Conservation (phyloP, 805 yeast species). For the Starmerella sirachaensis region DNA sequence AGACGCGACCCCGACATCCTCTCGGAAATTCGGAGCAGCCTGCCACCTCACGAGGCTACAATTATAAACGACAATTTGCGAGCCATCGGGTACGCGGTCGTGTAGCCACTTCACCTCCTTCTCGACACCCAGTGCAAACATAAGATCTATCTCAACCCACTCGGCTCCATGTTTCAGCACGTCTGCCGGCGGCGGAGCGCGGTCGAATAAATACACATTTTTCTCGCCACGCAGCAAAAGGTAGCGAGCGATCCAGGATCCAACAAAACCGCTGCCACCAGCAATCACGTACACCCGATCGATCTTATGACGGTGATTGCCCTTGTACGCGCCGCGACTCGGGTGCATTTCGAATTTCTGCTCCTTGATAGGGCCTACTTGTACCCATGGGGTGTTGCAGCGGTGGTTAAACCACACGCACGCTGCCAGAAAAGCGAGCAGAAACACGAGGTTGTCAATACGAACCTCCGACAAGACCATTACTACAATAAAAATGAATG, state of each 20-base stretch:
- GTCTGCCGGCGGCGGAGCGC: constrained; percentile 22
- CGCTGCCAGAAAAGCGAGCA: constrained; percentile 4
- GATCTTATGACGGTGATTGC: constrained; percentile 4
- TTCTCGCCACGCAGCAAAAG: constrained; percentile 23
- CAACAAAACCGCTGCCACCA: constrained; percentile 27
- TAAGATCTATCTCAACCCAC: constrained; percentile 16
- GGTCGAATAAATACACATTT: constrained; percentile 21
- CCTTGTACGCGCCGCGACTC: constrained; percentile 15
- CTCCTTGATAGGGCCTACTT: constrained; percentile 10
- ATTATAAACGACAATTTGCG: constrained; percentile 20
- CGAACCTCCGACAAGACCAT: too few species aligned
- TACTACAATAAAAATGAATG: too few species aligned
- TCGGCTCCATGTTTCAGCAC: constrained; percentile 21
- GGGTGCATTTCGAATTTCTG: constrained; percentile 11
- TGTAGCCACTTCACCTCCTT: constrained; percentile 9
- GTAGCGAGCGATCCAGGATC: constrained; percentile 27
- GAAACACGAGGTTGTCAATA: background rate
- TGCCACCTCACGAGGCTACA: constrained; percentile 20
- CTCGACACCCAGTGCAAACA: constrained; percentile 11
- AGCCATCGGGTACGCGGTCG: constrained; percentile 1
- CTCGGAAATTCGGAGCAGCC: constrained; percentile 26
- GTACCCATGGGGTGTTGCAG: constrained; percentile 4
- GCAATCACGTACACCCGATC: constrained; percentile 22
- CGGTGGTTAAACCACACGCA: constrained; percentile 9
- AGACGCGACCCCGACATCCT: constrained; percentile 24